These are phyloP conservation scores for Botrytis porri DNA, from an alignment of 2,329 filamentous ascomycete genomes.

Conservation along the genomic window DNA sequence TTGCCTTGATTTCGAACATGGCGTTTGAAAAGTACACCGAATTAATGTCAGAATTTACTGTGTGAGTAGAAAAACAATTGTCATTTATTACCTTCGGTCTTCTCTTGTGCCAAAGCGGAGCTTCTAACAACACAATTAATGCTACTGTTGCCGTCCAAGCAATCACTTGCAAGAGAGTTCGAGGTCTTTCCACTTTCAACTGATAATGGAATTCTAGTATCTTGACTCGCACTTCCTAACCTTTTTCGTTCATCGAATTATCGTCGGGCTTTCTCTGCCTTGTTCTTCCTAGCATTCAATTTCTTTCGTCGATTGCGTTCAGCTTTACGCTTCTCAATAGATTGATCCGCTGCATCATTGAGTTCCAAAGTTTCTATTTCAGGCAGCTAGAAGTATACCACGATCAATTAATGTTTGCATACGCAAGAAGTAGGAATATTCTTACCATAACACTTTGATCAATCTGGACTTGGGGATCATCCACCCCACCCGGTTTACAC, in stretches of 20 bases:
- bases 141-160: background rate
- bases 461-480: background rate
- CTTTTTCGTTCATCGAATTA: background rate
- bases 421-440: background rate
- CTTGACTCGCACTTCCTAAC: background rate
- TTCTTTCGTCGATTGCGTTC: background rate
- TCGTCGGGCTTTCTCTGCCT: background rate
- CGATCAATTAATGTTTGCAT: background rate
- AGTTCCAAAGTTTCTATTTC: background rate
- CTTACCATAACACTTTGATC: background rate
- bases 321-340: background rate
- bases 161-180: background rate
- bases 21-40: background rate
- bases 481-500: background rate
- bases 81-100: background rate
- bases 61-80: background rate
- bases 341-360: background rate
- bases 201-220: background rate
- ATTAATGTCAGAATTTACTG: background rate
- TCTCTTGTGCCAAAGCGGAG: background rate
- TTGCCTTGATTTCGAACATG: background rate
- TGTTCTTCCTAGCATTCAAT: background rate
- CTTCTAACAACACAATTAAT: background rate
- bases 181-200: background rate
- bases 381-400: background rate